Percentiles rank a stretch among this genome's conserved stretches.
Evolutionary conservation across 805 yeast species (phyloP).

Genomic region (Wickerhamomyces sydowiorum): DNA sequence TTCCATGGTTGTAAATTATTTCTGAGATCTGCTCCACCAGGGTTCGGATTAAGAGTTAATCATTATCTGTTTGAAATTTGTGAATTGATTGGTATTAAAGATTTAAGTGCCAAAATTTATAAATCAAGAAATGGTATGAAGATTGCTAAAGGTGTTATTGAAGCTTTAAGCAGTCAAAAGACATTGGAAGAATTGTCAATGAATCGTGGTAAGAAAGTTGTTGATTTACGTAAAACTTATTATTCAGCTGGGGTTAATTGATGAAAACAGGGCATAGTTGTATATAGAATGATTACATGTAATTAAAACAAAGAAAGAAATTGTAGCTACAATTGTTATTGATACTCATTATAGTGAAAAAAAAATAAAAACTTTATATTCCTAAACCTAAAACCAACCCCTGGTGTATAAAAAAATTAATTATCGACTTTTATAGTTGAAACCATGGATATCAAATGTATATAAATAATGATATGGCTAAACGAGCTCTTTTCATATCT

Average conservation of each 20-base stretch:
- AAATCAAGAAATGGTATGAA: slow-evolving; percentile 93
- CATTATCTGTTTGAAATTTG: slow-evolving; percentile 87
- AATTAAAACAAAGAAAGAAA: not conserved
- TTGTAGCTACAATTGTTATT: not conserved
- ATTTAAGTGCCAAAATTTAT: slow-evolving; percentile 85
- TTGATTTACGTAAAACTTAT: slow-evolving; percentile 87
- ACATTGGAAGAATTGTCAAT: slow-evolving; percentile 84
- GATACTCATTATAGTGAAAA: not conserved
- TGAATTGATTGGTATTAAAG: slow-evolving; percentile 90
- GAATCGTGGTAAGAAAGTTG: slow-evolving; percentile 90
- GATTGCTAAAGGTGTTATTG: slow-evolving; percentile 83
- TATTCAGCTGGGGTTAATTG: slow-evolving; percentile 42
- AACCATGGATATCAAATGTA: too few relatives aligned
- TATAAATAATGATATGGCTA: too few relatives aligned
- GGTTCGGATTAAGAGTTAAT: slow-evolving; percentile 89
- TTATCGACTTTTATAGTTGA: too few relatives aligned
- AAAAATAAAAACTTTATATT: not conserved
- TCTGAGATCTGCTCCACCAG: slow-evolving; percentile 84
- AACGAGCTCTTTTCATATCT: too few relatives aligned
- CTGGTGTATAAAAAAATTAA: not conserved
- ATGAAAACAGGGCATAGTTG: not conserved
- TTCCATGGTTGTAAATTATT: slow-evolving; percentile 82
- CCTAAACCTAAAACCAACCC: not conserved
- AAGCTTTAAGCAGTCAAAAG: slow-evolving; percentile 76
- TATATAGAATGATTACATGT: slow-evolving; percentile 1